Evolutionary conservation across 2,329 filamentous ascomycete genomes (phyloP).

Genomic region (Arthrobotrys megalospora): DNA sequence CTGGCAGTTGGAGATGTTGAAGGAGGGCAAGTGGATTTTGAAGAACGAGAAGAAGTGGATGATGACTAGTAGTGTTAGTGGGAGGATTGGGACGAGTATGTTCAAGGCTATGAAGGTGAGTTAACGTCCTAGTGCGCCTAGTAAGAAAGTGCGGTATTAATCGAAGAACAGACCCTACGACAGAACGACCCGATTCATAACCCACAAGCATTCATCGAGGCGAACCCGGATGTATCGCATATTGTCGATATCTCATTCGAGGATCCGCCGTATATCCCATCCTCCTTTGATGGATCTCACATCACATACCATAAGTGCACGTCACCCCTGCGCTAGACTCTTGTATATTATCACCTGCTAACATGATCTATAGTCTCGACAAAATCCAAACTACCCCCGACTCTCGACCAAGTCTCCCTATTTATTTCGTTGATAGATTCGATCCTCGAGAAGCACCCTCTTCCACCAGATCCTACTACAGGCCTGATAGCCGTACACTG

Average conservation of each 20-base stretch:
- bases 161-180: slow-evolving; percentile 80
- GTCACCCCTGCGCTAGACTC: slow-evolving; percentile 8
- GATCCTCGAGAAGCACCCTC: slow-evolving; percentile 61
- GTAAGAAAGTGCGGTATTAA: background rate
- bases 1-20: slow-evolving; percentile 92
- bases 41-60: slow-evolving; percentile 96
- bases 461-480: slow-evolving; percentile 57
- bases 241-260: slow-evolving; percentile 94
- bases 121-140: background rate
- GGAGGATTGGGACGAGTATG: slow-evolving; percentile 78
- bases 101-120: slow-evolving; percentile 61
- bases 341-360: background rate
- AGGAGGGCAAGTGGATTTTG: slow-evolving; percentile 96
- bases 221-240: slow-evolving; percentile 74
- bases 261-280: slow-evolving; percentile 87
- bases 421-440: slow-evolving; percentile 75
- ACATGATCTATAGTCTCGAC: slow-evolving; percentile 69
- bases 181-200: slow-evolving; percentile 87
- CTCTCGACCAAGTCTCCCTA: slow-evolving; percentile 73
- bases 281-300: slow-evolving; percentile 64
- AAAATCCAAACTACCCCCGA: slow-evolving; percentile 89
- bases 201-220: slow-evolving; percentile 78
- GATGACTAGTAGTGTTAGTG: slow-evolving; percentile 81
- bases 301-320: slow-evolving; percentile 64
- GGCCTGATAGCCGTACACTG: slow-evolving; percentile 75